Base-by-base conservation (phyloP, 352 stramenopile genomes). In the Phytopythium sindhum region DNA sequence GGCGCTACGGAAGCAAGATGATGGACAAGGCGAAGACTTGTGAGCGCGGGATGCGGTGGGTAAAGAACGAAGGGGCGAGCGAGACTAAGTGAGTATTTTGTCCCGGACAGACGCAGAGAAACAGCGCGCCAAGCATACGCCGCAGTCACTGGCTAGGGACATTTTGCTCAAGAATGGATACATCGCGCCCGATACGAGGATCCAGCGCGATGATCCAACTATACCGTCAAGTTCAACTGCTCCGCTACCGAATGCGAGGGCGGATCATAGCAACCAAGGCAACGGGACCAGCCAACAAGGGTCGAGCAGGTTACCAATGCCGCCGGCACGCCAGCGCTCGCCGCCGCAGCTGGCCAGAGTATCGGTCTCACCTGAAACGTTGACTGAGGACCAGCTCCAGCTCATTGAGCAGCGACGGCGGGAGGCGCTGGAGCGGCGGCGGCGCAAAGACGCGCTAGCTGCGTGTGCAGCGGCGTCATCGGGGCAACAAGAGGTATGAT, bases 141-240 rank as follows among this genome's bases (percentile, higher is more conserved):
- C 83, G 9, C 77, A 87, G 51, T 72, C 85, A 33, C 69, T 92
- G 21, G 83, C 85, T 7, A 66, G 78, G 12, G 80, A 90, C 2
- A 81, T 93, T 23, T 63, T 93, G 24, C 65, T 72, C 2, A 80
- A 79, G 60, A 90, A 93, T 52, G 85, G 85, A 8, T 88, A 90
- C 57, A 14, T 60, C 2, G 53, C 62, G 17, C 0, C 24, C 6
- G 19, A 31, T 21, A 5, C 26, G 5, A 21, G 11, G 17, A 8
- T 4, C 7, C 24, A 37, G 24, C 14, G 19, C 12, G 29, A 10
- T 9, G 1, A 14, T 31, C 6, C 19, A 6, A 21, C 35, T n/a
- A 9, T 2, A 5, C 51, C 17, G 29, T 1, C 29, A 2, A 57
- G 44, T 6, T 14, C 35, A 17, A 5, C 54, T 44, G 35, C 2